Percentiles rank a stretch among this genome's conserved stretches.
phyloP scores from a whole-genome alignment of 805 yeast genomes.

The Cyberlindnera saturnus region DNA sequence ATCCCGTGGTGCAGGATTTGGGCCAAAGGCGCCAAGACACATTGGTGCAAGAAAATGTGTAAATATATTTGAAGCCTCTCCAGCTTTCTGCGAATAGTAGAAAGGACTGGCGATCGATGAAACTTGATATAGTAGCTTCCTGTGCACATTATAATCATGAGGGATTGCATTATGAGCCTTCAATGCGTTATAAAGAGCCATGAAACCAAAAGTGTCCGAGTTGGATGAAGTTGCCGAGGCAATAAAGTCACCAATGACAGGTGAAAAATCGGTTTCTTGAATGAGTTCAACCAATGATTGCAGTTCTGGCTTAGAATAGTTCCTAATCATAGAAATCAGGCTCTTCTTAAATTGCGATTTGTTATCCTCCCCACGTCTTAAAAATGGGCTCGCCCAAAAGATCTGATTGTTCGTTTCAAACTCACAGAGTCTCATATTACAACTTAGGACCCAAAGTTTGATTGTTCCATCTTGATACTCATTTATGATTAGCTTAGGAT shows the following conservation, averaged over 20 bases:
- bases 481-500: constrained; percentile 63
- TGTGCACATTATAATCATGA: neutral
- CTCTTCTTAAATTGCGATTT: constrained; percentile 37
- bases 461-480: constrained; percentile 33
- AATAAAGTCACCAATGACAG: constrained; percentile 45
- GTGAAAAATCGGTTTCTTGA: constrained; percentile 35
- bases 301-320: constrained; percentile 28
- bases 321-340: constrained; percentile 37
- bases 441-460: constrained; percentile 52
- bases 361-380: neutral
- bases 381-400: constrained; percentile 55
- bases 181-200: constrained; percentile 19
- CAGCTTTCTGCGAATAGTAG: constrained; percentile 1
- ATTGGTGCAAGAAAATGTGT: constrained; percentile 22
- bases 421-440: constrained; percentile 52
- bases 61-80: constrained; percentile 14
- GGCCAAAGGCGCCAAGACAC: constrained; percentile 8
- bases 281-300: neutral
- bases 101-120: constrained; percentile 25
- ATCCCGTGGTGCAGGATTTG: neutral
- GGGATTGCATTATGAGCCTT: constrained; percentile 12
- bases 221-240: constrained; percentile 47
- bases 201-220: constrained; percentile 25
- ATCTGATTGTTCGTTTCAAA: constrained; percentile 56
- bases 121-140: constrained; percentile 28